Evolutionary conservation across 2,329 filamentous ascomycete genomes (phyloP).

Genomic region (Chrysoporthe puriensis): DNA sequence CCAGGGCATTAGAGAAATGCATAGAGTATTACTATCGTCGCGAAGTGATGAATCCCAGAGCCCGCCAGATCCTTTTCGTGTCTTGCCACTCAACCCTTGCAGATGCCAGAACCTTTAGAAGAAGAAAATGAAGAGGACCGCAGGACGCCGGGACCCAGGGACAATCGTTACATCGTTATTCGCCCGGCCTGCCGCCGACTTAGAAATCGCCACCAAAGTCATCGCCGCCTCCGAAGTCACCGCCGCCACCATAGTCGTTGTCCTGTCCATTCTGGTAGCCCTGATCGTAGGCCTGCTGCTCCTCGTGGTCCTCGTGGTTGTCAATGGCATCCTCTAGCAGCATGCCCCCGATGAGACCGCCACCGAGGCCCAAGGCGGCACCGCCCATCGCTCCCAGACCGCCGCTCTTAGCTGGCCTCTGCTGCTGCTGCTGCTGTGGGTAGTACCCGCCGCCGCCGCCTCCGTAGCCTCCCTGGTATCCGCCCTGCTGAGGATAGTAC

Average conservation of each 20-base stretch:
- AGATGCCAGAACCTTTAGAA: neutral
- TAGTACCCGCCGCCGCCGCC: constrained; percentile 37
- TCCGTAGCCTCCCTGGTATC: constrained; percentile 39
- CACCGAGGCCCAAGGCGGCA: constrained; percentile 77
- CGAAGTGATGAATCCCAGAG: neutral
- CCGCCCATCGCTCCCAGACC: constrained; percentile 72
- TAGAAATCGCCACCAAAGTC: constrained; percentile 39
- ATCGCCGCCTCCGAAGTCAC: constrained; percentile 23
- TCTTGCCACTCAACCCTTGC: too few relatives aligned
- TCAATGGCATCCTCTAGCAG: constrained; percentile 71
- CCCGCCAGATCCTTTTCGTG: neutral
- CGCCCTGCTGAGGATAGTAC: constrained; percentile 33
- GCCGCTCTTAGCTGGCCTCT: constrained; percentile 43
- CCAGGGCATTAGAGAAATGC: neutral
- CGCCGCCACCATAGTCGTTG: constrained; percentile 39
- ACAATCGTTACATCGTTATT: neutral
- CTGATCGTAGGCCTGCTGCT: constrained; percentile 58
- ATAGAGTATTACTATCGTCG: neutral
- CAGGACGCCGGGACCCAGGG: constrained; percentile 20
- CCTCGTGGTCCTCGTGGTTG: constrained; percentile 49
- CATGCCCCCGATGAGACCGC: constrained; percentile 78
- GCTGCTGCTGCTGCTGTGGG: constrained; percentile 48
- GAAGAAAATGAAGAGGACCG: constrained; percentile 23
- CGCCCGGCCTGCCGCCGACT: neutral
- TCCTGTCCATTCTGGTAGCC: constrained; percentile 51